Conservation (phyloP, 257 asterid species). For the Avicennia marina region DNA sequence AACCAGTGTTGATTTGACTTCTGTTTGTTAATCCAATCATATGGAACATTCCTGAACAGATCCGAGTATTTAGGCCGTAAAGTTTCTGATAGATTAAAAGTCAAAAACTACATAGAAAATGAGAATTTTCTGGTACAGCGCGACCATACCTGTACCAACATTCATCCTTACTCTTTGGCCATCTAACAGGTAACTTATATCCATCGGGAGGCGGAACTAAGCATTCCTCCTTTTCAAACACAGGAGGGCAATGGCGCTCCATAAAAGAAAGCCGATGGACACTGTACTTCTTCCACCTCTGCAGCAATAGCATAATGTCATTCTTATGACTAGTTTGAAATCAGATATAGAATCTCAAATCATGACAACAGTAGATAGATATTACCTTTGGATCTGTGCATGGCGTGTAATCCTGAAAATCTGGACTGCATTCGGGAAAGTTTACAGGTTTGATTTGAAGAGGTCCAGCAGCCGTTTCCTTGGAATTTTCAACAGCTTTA, state of each 20-base stretch:
- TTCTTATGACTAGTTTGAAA: not conserved
- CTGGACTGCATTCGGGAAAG: slow-evolving; percentile 69
- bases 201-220: slow-evolving; percentile 84
- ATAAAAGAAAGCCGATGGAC: slow-evolving; percentile 58
- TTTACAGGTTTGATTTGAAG: slow-evolving; percentile 51
- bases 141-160: slow-evolving; percentile 78
- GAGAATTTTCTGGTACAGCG: too few relatives aligned
- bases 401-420: slow-evolving; percentile 87
- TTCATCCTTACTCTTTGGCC: slow-evolving; percentile 83
- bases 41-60: slow-evolving; percentile 81
- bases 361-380: not conserved
- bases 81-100: too few relatives aligned
- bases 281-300: slow-evolving; percentile 75
- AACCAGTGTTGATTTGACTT: slow-evolving; percentile 98
- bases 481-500: slow-evolving; percentile 29
- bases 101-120: too few relatives aligned
- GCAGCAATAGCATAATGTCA: slow-evolving; percentile 20
- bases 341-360: not conserved
- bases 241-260: slow-evolving; percentile 92
- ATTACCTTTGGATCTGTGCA: slow-evolving; percentile 97
- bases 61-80: slow-evolving; percentile 6
- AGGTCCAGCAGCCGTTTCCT: slow-evolving; percentile 30
- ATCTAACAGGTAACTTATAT: slow-evolving; percentile 62
- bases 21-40: slow-evolving; percentile 92
- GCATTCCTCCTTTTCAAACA: slow-evolving; percentile 67